Evolutionary conservation across 225 moss, liverwort and hornwort genomes (phyloP).

Genomic region (Pseudoscleropodium purum): DNA sequence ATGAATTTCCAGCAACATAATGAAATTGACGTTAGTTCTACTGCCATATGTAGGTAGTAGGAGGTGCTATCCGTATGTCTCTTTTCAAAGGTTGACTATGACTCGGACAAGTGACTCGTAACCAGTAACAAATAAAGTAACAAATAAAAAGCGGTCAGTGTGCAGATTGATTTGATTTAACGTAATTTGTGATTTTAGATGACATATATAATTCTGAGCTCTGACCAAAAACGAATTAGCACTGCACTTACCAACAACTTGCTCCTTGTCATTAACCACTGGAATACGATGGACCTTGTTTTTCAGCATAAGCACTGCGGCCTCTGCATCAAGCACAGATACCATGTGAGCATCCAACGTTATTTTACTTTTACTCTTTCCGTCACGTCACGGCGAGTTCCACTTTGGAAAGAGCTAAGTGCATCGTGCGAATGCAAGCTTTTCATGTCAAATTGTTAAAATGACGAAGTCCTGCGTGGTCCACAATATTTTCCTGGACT

Average conservation of each 20-base stretch:
- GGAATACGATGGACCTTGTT: slow-evolving; percentile 87
- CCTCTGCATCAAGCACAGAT: slow-evolving; percentile 32
- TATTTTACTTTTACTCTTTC: not conserved
- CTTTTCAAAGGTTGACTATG: not conserved
- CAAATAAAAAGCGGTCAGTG: not conserved
- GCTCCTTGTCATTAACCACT: slow-evolving; percentile 46
- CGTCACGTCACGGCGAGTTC: not conserved
- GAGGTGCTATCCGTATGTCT: not conserved
- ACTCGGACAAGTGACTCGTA: not conserved
- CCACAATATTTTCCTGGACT: not conserved
- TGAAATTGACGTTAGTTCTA: not conserved
- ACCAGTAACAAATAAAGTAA: not conserved
- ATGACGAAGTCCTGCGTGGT: not conserved
- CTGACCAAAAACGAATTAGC: not conserved
- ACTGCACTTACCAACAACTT: slow-evolving; percentile 66
- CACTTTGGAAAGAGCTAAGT: not conserved
- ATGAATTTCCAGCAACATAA: not conserved
- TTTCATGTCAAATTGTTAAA: not conserved
- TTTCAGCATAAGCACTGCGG: slow-evolving; percentile 86
- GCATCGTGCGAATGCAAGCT: not conserved
- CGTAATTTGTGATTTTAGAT: not conserved
- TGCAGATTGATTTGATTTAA: not conserved
- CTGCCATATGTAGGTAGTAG: not conserved
- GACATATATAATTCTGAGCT: not conserved
- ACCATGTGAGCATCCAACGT: not conserved